Evolutionary conservation across 768 basidiomycete species (phyloP), one percentile per base, ranked within the genome.

Genomic region (Sarcomyxa edulis): DNA sequence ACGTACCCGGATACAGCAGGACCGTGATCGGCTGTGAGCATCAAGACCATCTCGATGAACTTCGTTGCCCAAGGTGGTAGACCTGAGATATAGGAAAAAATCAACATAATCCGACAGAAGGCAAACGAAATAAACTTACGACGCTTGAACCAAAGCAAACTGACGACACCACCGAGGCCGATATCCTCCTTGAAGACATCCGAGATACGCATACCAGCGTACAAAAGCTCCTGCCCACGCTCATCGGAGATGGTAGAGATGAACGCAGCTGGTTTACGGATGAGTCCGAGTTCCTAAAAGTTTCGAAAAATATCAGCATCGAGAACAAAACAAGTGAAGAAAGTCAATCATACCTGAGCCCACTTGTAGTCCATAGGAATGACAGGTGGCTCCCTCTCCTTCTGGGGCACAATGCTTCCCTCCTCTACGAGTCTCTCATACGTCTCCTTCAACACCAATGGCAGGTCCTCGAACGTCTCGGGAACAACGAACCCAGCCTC

Each of bases 311-410:
- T 28, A 31, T 43, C 32, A 47, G 32, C n/a, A 32, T 23, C 1
- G 11, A 38, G 3, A 12, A 8, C 10, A 20, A 19, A 12, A 16
- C 15, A 7, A 40, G 23, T 6, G 39, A 16, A 35, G 20, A 37
- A 15, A 12, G 44, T n/a, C n/a, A n/a, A n/a, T n/a, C 52, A 14
- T 26, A 61, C 62, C 68, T 94, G 90, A 24, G 94, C 94, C 95
- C 95, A 97, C 74, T 98, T 97, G 82, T 97, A 99, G 68, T 99
- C 95, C 91, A 98, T 97, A n/a, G 95, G 95, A 58, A 98, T 97
- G 41, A 87, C 81, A 7, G 95, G 95, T 4, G 94, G 92, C 16
- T 92, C 88, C 39, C 81, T 69, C 71, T 99, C 95, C 25, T 64
- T 51, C 69, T 81, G 71, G 47, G 79, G 81, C 24, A 68, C 60